Evolutionary conservation across 106 monocot genomes (phyloP).

Genomic region (Phalaenopsis equestris): DNA sequence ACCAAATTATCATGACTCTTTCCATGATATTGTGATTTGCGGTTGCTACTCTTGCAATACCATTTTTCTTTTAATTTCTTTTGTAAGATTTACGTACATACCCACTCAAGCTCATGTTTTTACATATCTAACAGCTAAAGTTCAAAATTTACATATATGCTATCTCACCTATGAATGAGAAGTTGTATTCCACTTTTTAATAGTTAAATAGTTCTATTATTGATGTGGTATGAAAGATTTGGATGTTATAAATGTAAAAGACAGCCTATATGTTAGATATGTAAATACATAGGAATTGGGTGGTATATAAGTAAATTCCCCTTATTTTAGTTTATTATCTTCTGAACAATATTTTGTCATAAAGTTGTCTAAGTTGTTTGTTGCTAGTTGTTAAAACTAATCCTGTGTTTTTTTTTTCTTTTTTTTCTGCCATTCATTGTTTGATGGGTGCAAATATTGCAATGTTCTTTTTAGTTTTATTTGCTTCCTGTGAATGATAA

Average conservation of each 20-base stretch:
- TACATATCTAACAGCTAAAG: too few species aligned
- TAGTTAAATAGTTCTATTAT: too few species aligned
- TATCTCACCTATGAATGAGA: too few species aligned
- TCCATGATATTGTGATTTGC: neutral
- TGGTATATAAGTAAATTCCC: too few species aligned
- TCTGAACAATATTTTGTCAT: neutral
- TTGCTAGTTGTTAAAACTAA: neutral
- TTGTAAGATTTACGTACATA: too few species aligned
- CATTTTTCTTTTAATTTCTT: neutral
- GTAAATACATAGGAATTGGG: too few species aligned
- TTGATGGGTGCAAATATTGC: neutral
- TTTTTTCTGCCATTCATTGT: neutral
- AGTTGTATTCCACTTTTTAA: too few species aligned
- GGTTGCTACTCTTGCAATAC: neutral
- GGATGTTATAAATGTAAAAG: too few species aligned
- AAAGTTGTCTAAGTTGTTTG: neutral
- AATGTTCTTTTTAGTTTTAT: neutral
- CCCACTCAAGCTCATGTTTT: too few species aligned
- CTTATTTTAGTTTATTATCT: neutral
- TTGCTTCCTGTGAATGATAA: neutral
- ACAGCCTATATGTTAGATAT: too few species aligned
- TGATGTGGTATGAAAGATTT: too few species aligned
- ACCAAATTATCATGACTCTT: neutral
- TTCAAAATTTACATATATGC: too few species aligned
- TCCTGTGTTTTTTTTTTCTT: neutral